Evolutionary conservation across 2,329 filamentous ascomycete genomes (phyloP), one percentile per base, ranked within the genome.

Genomic region (Acrocalymma vagum): DNA sequence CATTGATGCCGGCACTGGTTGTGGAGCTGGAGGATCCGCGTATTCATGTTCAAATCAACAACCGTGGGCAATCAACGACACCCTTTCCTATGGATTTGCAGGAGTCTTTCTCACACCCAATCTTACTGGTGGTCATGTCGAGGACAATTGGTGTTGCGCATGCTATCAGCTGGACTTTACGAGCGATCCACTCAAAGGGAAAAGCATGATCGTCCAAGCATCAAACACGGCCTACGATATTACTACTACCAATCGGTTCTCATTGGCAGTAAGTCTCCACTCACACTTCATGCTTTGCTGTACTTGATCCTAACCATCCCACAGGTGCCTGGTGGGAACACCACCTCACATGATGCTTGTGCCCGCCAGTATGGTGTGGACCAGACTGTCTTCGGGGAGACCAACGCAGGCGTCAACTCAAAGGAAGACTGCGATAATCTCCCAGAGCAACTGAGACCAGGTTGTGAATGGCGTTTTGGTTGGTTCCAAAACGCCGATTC

Each of bases 101-200:
- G 84, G 84, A 9, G 82, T 81, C 7, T 75, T 72, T 33, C 74
- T 87, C 49, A 45, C 60, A 63, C 44, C 56, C 10, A 42, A 48
- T 6, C 31, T 65, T 26, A 56, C 51, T 1, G 43, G 43, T 2
- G 81, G 53, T 23, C 75, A 77, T 26, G 77, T 72, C 3, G 84
- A 87, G 63, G 69, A 72, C 1, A 74, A 69, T n/a, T 85, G 82
- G 80, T 88, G 85, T 71, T 88, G 85, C 61, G 79, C 77, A 33
- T 86, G 83, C 66, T 86, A 85, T 58, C 74, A 80, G 65, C 68
- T 85, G 39, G 81, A 80, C 9, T 83, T 85, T 58, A 83, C 79
- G 9, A 77, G 74, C 27, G 78, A 78, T 5, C 67, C 77, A 5
- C 74, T 81, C 14, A 66, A 71, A 17, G 82, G 82, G 38, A 85